phyloP scores from a whole-genome alignment of 495 filamentous ascomycete species.

The Xylaria cubensis region DNA sequence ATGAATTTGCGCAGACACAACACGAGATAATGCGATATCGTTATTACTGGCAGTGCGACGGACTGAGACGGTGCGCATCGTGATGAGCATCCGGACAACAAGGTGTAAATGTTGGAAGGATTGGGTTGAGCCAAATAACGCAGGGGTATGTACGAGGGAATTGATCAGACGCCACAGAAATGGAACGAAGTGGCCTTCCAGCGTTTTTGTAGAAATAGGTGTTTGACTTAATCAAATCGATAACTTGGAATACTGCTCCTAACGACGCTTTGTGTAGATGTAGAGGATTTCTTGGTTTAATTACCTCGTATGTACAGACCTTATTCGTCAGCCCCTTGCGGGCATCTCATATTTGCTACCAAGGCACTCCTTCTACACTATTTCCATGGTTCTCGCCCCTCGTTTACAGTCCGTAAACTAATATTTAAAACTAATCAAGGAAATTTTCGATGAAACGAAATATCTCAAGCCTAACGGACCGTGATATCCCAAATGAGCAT shows the following conservation, averaged over 20 bases:
- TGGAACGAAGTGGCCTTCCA: background rate
- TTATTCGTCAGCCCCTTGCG: background rate
- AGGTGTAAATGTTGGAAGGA: background rate
- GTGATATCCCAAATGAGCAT: background rate
- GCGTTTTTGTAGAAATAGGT: background rate
- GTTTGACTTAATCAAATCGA: background rate
- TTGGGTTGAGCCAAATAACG: background rate
- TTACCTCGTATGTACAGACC: background rate
- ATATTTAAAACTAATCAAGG: background rate
- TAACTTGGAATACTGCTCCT: background rate
- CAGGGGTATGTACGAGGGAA: background rate
- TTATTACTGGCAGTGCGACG: background rate
- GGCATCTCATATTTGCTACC: background rate
- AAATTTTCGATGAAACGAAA: background rate
- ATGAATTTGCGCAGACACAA: background rate
- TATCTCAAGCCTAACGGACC: background rate
- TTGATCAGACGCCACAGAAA: background rate
- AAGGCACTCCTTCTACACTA: background rate
- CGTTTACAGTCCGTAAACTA: background rate
- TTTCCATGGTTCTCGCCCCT: background rate
- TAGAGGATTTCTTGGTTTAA: background rate
- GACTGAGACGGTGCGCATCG: background rate
- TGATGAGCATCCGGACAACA: background rate
- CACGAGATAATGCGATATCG: background rate
- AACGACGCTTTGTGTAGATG: background rate